These are phyloP conservation scores for Triangularia verruculosa DNA, from an alignment of 2,329 filamentous ascomycete species.

Conservation along the genomic window DNA sequence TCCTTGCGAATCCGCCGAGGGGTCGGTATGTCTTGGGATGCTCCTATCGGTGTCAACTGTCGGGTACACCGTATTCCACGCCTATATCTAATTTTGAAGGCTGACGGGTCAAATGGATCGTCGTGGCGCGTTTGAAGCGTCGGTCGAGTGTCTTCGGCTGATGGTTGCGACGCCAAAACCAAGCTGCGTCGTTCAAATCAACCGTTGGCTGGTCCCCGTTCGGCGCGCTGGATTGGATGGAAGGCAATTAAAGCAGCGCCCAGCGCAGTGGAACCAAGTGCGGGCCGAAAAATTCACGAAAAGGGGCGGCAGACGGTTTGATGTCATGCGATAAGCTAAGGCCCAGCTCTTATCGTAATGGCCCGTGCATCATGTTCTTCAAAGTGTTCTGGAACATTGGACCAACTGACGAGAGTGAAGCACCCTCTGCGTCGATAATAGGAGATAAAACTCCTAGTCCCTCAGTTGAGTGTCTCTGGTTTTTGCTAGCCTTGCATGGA, in stretches of 20 bases:
- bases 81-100: conserved; percentile 6
- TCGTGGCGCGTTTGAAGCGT: not conserved
- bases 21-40: not conserved
- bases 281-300: conserved; percentile 11
- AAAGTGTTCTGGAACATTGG: not conserved
- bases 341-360: not conserved
- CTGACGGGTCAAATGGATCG: not conserved
- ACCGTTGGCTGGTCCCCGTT: not conserved
- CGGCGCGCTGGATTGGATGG: not conserved
- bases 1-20: conserved; percentile 40
- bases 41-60: not conserved
- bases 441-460: not conserved
- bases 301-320: not conserved
- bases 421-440: not conserved
- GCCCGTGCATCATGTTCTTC: not conserved
- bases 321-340: conserved; percentile 5
- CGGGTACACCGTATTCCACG: not conserved
- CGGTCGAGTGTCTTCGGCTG: not conserved
- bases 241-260: conserved; percentile 6
- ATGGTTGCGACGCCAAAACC: not conserved
- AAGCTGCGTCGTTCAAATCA: not conserved
- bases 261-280: conserved; percentile 4
- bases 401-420: not conserved
- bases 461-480: not conserved
- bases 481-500: not conserved